phyloP scores from a whole-genome alignment of 352 stramenopile species.

The Phytophthora niederhauseri region DNA sequence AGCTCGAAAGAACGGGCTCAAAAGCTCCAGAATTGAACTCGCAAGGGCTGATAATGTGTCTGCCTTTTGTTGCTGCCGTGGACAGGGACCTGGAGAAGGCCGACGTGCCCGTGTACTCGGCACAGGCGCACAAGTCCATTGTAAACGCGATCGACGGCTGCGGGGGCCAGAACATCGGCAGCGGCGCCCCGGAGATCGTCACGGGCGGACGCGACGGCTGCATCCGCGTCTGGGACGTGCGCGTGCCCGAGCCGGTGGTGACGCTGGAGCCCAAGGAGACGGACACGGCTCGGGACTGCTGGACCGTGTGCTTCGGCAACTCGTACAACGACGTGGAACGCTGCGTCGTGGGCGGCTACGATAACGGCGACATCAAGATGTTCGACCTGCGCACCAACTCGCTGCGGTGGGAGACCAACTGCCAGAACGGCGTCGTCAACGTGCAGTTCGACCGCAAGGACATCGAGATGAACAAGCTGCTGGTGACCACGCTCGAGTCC shows the following conservation, averaged over 20 bases:
- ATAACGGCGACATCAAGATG: conserved; percentile 98
- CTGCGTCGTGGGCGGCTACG: conserved; percentile 93
- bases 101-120: conserved; percentile 82
- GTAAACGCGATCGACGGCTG: conserved; percentile 97
- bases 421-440: conserved; percentile 96
- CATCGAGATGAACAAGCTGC: conserved; percentile 98
- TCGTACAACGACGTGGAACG: conserved; percentile 94
- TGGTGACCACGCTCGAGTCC: conserved; percentile 96
- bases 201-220: conserved; percentile 95
- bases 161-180: conserved; percentile 89
- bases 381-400: conserved; percentile 95
- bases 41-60: conserved; percentile 3
- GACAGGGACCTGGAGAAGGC: conserved; percentile 86
- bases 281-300: conserved; percentile 92
- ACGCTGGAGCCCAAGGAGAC: conserved; percentile 90
- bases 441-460: conserved; percentile 96
- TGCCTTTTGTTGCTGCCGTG: neutral
- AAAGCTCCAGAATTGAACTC: conserved; percentile 16
- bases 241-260: conserved; percentile 92
- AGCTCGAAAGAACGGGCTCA: conserved; percentile 7
- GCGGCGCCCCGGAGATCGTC: conserved; percentile 94
- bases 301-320: conserved; percentile 96
- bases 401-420: conserved; percentile 97
- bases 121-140: conserved; percentile 93
- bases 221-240: conserved; percentile 96